Evolutionary conservation across 2,329 filamentous ascomycete species (phyloP).

Genomic region (Gaeumannomyces tritici): DNA sequence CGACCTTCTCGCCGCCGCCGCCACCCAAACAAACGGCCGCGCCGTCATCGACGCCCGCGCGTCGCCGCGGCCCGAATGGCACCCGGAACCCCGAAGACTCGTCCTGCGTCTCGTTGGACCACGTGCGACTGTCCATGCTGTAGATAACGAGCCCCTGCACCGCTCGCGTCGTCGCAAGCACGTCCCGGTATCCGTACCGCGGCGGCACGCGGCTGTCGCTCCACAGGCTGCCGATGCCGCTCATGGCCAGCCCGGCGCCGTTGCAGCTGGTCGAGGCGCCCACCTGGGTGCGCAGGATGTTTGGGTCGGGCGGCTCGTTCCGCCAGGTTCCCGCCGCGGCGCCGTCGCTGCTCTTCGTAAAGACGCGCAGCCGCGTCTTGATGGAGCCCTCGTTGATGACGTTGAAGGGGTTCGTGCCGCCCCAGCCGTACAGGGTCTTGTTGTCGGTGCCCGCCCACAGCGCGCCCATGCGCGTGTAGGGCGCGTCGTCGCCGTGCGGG

Average conservation of each 20-base stretch:
- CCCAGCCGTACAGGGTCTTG: constrained; percentile 3
- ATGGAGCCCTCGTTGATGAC: not conserved
- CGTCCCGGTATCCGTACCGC: not conserved
- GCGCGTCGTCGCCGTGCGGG: not conserved
- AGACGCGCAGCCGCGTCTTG: not conserved
- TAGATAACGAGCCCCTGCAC: constrained; percentile 1
- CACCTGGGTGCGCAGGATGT: not conserved
- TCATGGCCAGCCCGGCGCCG: not conserved
- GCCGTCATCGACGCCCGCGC: constrained; percentile 12
- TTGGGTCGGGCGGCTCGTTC: not conserved
- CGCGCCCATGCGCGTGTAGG: not conserved
- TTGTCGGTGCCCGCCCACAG: not conserved
- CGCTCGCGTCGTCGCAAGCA: not conserved
- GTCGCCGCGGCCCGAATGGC: not conserved
- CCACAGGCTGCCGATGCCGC: not conserved
- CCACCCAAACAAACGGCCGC: constrained; percentile 19
- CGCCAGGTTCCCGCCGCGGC: not conserved
- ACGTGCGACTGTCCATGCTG: not conserved
- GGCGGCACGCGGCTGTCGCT: not conserved
- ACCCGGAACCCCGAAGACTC: not conserved
- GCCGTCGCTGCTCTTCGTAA: not conserved
- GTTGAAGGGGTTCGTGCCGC: not conserved
- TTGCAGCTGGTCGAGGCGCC: not conserved
- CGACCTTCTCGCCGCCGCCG: too few relatives aligned
- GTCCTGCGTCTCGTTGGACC: constrained; percentile 1